phyloP scores from a whole-genome alignment of 1,284 basidiomycete genomes.

The Meira nashicola region DNA sequence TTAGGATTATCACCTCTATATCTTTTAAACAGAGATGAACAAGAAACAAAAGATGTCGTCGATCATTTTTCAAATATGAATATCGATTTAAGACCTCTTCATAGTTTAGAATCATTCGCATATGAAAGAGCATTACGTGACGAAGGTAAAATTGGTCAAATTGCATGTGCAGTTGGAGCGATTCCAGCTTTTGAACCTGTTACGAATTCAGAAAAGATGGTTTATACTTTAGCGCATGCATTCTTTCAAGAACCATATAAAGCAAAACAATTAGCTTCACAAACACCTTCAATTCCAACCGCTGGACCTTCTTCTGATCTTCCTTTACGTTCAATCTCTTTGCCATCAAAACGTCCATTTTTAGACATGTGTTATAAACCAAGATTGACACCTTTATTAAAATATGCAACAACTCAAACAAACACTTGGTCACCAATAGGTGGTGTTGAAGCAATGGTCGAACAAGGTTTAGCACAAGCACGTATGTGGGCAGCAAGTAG shows the following conservation, averaged over 20 bases:
- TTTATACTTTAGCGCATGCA: constrained; percentile 23
- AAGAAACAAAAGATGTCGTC: constrained; percentile 27
- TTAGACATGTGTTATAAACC: constrained; percentile 55
- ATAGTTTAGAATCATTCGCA: constrained; percentile 22
- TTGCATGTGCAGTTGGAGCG: constrained; percentile 40
- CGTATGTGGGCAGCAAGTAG: constrained; percentile 43
- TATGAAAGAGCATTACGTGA: constrained; percentile 17
- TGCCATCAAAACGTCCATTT: constrained; percentile 40
- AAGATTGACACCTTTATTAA: constrained; percentile 46
- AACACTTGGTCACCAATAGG: constrained; percentile 40
- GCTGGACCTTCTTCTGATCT: background rate
- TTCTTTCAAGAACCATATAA: constrained; percentile 29
- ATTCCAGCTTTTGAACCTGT: constrained; percentile 45
- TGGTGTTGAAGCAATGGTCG: constrained; percentile 53
- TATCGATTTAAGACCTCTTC: constrained; percentile 26
- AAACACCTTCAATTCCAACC: background rate
- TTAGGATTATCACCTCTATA: constrained; percentile 30
- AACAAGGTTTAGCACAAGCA: constrained; percentile 53
- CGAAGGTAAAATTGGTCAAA: constrained; percentile 24
- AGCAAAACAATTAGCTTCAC: constrained; percentile 6
- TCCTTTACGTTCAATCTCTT: constrained; percentile 16
- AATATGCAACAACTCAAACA: constrained; percentile 21
- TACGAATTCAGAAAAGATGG: constrained; percentile 45
- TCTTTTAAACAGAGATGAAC: constrained; percentile 28
- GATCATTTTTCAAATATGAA: constrained; percentile 20